Evolutionary conservation across 129 eudicot genomes (phyloP), one percentile per base, ranked within the genome.

Genomic region (Tagetes erecta): DNA sequence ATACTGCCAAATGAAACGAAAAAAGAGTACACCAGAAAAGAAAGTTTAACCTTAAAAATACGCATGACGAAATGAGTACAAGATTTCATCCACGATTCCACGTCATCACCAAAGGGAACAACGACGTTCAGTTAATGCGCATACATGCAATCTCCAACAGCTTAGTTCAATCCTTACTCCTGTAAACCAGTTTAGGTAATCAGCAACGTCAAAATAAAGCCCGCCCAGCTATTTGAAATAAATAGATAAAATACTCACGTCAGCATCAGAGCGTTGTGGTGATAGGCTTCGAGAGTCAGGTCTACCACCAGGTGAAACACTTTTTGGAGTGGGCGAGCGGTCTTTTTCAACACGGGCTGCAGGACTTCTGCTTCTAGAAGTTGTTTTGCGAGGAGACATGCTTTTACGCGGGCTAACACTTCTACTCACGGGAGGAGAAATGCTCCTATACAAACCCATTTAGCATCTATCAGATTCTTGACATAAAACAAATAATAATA

Each of bases 391-490:
- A 39, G 97, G 96, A 20, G 97, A 91, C 45, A 75, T 83, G 69
- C 96, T 90, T 84, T 87, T 88, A 41, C 89, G 81, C 20, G 96
- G 92, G 64, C 96, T 94, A 27, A 71, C 84, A 75, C 92, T 86
- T 56, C 80, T 82, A 34, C 85, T 64, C 50, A 71, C 83, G 83
- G 96, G 64, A 47, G 67, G 91, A 27, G 95, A 90, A 73, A 83
- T 79, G 57, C 96, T 86, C 58, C 68, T 71, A 68, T 11, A 74
- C 12, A 74, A 65, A 46, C 34, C 56, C 64, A 69, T 8, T 8
- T 36, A 31, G 31, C 37, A 57, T 76, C 49, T 0, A 74, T 60
- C 60, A 83, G 46, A 67, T 51, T 12, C 12, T 38, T 64, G 8
- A 5, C 14, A 47, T 35, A 14, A 46, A 67, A 57, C 0, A 37